Evolutionary conservation across 2,329 filamentous ascomycete species (phyloP).

Genomic region (Harringtonia aguacate): DNA sequence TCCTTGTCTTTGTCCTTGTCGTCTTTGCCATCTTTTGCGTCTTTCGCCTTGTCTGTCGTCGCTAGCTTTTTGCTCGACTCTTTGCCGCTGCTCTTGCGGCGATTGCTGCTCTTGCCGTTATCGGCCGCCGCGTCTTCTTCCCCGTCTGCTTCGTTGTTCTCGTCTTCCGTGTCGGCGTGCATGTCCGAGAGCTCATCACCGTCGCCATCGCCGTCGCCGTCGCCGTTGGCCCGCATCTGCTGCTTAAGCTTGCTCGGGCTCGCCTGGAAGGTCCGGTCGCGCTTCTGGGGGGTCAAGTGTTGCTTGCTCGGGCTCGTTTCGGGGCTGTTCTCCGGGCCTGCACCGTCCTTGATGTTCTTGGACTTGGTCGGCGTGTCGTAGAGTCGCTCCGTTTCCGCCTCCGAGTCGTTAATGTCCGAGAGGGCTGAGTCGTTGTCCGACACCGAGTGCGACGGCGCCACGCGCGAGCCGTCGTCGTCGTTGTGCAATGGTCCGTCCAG

Average conservation of each 20-base stretch:
- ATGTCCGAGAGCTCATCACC: slow-evolving; percentile 18
- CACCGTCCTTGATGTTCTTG: slow-evolving; percentile 19
- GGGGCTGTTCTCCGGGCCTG: slow-evolving; percentile 33
- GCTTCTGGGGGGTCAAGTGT: slow-evolving; percentile 2
- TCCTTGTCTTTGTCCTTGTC: slow-evolving; percentile 11
- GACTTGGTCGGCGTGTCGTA: slow-evolving; percentile 70
- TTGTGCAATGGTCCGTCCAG: slow-evolving; percentile 24
- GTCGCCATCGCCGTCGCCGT: slow-evolving; percentile 23
- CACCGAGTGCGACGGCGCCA: slow-evolving; percentile 6
- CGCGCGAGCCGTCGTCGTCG: slow-evolving; percentile 13
- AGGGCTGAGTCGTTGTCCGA: slow-evolving; percentile 30
- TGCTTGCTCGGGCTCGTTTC: slow-evolving; percentile 42
- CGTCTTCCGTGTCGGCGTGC: slow-evolving; percentile 19
- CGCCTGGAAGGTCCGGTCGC: slow-evolving; percentile 12
- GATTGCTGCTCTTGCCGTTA: slow-evolving; percentile 1
- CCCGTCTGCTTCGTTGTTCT: slow-evolving; percentile 22
- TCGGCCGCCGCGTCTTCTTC: slow-evolving; percentile 10
- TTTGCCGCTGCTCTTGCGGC: slow-evolving; percentile 16
- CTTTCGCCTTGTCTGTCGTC: slow-evolving; percentile 10
- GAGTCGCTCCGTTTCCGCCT: slow-evolving; percentile 89
- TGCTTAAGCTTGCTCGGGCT: slow-evolving; percentile 71
- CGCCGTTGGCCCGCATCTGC: slow-evolving; percentile 27
- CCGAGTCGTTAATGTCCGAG: slow-evolving; percentile 54
- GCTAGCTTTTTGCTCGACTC: slow-evolving; percentile 16
- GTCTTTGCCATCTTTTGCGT: slow-evolving; percentile 15